These are phyloP conservation scores for Myochromella boudieri DNA, from an alignment of 768 basidiomycete genomes.

Conservation along the genomic window DNA sequence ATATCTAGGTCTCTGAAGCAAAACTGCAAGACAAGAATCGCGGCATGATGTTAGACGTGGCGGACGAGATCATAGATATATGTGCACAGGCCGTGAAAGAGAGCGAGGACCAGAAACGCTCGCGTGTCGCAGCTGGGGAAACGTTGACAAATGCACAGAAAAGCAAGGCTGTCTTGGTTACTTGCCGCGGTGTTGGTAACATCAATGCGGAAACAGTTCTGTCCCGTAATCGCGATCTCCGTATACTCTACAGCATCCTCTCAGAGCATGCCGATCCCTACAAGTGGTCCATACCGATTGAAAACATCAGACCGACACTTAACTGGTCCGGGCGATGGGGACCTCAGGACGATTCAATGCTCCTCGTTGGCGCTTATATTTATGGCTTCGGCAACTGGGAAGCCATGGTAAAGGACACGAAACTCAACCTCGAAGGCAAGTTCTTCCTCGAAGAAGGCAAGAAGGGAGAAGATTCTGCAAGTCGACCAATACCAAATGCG, in stretches of 20 bases:
- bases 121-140: slow-evolving; percentile 78
- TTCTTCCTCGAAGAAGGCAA: slow-evolving; percentile 99
- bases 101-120: slow-evolving; percentile 78
- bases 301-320: slow-evolving; percentile 89
- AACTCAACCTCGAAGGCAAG: slow-evolving; percentile 83
- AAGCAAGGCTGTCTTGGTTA: slow-evolving; percentile 95
- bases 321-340: slow-evolving; percentile 98
- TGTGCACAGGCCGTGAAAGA: slow-evolving; percentile 84
- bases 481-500: slow-evolving; percentile 91
- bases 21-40: slow-evolving; percentile 94
- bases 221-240: slow-evolving; percentile 84
- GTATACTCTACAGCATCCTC: slow-evolving; percentile 82
- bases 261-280: slow-evolving; percentile 70
- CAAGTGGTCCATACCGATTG: slow-evolving; percentile 86
- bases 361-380: slow-evolving; percentile 89
- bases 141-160: slow-evolving; percentile 90
- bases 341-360: slow-evolving; percentile 88
- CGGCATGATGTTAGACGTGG: slow-evolving; percentile 84
- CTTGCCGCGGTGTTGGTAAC: slow-evolving; percentile 84
- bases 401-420: slow-evolving; percentile 84
- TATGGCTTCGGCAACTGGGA: slow-evolving; percentile 99
- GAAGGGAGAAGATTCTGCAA: slow-evolving; percentile 84
- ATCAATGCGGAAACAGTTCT: slow-evolving; percentile 98
- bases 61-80: slow-evolving; percentile 89
- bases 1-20: slow-evolving; percentile 81